These are phyloP conservation scores for Onygenales sp. DNA, from an alignment of 2,329 filamentous ascomycete species.

Conservation along the genomic window DNA sequence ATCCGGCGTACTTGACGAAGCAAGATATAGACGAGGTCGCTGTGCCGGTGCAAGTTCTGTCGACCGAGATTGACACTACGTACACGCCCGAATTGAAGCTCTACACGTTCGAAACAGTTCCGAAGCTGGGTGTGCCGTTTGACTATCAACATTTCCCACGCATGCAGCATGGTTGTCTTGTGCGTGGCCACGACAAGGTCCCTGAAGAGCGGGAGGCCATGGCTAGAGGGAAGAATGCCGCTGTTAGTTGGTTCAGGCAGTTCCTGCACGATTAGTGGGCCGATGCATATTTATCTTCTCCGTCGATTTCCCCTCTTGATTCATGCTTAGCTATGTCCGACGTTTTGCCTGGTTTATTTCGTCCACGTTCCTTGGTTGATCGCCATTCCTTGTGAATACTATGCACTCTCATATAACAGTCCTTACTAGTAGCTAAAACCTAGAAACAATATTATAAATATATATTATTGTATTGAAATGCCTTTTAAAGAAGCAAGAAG, in stretches of 20 bases:
- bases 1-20: conserved; percentile 36
- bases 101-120: conserved; percentile 32
- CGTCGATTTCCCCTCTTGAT: too few species aligned
- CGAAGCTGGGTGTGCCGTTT: conserved; percentile 30
- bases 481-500: too few species aligned
- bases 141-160: conserved; percentile 46
- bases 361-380: too few species aligned
- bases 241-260: conserved; percentile 36
- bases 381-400: too few species aligned
- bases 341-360: too few species aligned
- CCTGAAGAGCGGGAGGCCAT: conserved; percentile 36
- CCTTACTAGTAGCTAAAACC: too few species aligned
- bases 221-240: conserved; percentile 39
- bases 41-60: conserved; percentile 44
- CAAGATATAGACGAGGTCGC: conserved; percentile 37
- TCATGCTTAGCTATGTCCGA: too few species aligned
- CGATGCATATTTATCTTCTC: background rate
- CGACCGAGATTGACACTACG: conserved; percentile 38
- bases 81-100: conserved; percentile 40
- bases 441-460: too few species aligned
- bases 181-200: conserved; percentile 33
- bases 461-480: too few species aligned
- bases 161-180: conserved; percentile 38
- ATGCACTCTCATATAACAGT: too few species aligned
- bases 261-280: conserved; percentile 3